Percentiles rank a stretch among this genome's conserved stretches.
Conservation (phyloP, 371 early-diverging fungal genomes). For the Mortierella sp. region DNA sequence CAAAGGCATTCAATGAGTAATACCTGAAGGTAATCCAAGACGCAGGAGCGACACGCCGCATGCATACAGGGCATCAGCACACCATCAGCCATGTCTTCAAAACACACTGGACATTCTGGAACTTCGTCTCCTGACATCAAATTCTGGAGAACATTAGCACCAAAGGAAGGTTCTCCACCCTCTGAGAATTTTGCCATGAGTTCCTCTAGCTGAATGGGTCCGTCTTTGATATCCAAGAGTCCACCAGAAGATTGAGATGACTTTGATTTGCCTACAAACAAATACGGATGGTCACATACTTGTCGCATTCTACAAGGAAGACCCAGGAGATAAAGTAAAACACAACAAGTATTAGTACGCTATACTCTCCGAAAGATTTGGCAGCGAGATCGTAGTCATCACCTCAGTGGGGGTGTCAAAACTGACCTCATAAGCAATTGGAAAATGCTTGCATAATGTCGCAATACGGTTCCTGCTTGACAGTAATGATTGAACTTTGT, state of each 20-base stretch:
- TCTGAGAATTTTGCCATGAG: conserved; percentile 57
- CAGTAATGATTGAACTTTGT: conserved; percentile 90
- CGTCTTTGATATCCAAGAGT: conserved; percentile 38
- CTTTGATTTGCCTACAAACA: conserved; percentile 55
- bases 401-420: neutral
- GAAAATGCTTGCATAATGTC: conserved; percentile 95
- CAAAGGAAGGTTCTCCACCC: conserved; percentile 42
- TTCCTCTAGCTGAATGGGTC: conserved; percentile 56
- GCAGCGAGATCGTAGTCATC: no score
- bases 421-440: conserved; percentile 72
- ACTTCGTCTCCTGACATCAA: conserved; percentile 41
- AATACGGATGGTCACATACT: conserved; percentile 71
- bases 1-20: neutral
- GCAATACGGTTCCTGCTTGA: conserved; percentile 84
- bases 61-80: conserved; percentile 75
- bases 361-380: no score
- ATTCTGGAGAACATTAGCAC: conserved; percentile 55
- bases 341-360: neutral
- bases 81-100: conserved; percentile 62
- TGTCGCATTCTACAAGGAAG: conserved; percentile 61
- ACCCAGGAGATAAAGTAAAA: neutral
- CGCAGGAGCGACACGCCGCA: conserved; percentile 69
- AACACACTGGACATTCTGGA: conserved; percentile 61
- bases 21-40: conserved; percentile 68
- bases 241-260: conserved; percentile 9